These are phyloP conservation scores for Periconia digitata DNA, from an alignment of 2,329 filamentous ascomycete species.

Conservation along the genomic window DNA sequence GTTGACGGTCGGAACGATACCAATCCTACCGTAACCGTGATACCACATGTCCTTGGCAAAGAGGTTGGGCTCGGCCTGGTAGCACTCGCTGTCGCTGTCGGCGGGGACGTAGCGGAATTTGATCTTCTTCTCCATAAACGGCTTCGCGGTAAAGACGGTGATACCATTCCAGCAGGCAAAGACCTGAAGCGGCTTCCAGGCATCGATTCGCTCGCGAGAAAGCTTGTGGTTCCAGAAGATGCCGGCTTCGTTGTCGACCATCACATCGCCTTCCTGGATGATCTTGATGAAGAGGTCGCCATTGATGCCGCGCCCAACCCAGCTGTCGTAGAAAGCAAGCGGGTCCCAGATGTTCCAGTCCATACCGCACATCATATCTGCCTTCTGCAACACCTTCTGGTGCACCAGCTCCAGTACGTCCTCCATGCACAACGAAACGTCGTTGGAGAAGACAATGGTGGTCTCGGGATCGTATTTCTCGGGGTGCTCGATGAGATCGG, in stretches of 20 bases:
- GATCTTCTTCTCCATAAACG: conserved; percentile 49
- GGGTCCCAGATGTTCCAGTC: conserved; percentile 55
- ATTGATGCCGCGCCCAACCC: conserved; percentile 55
- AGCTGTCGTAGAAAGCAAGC: conserved; percentile 60
- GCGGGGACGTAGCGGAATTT: conserved; percentile 45
- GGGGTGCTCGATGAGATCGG: conserved; percentile 56
- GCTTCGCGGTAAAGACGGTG: conserved; percentile 51
- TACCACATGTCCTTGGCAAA: conserved; percentile 60
- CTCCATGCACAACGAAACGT: conserved; percentile 59
- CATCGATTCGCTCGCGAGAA: conserved; percentile 36
- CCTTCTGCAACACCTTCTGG: conserved; percentile 50
- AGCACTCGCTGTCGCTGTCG: conserved; percentile 49
- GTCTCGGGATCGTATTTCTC: conserved; percentile 96
- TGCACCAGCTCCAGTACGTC: conserved; percentile 60
- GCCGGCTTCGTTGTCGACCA: conserved; percentile 11
- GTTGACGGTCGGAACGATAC: conserved; percentile 59
- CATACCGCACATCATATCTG: conserved; percentile 61
- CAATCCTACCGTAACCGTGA: conserved; percentile 50
- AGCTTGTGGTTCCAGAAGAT: conserved; percentile 54
- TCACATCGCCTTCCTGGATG: conserved; percentile 53
- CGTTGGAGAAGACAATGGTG: conserved; percentile 84
- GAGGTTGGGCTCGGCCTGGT: conserved; percentile 57
- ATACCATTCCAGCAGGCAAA: conserved; percentile 65
- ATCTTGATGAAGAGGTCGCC: conserved; percentile 61
- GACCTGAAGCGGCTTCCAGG: conserved; percentile 57